Conservation (phyloP, 106 monocot genomes). For the Dioscorea dumetorum region DNA sequence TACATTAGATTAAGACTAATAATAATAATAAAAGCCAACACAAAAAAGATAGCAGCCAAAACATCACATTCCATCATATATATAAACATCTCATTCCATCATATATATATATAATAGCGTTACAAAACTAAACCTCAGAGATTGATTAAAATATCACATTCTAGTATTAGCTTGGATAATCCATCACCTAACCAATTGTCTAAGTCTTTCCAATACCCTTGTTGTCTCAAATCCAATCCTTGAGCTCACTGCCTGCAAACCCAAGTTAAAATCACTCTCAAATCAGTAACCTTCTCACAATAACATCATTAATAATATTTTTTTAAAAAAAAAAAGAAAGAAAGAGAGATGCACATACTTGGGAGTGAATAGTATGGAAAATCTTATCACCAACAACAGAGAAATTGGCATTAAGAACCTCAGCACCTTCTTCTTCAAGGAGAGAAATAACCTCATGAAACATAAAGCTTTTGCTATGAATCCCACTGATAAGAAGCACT, state of each 20-base stretch:
- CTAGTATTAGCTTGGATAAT: no score
- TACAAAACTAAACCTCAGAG: no score
- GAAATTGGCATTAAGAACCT: conserved; percentile 63
- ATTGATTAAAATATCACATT: no score
- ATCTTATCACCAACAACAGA: conserved; percentile 45
- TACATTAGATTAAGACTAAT: no score
- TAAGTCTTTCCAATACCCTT: conserved; percentile 49
- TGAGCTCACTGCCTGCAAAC: conserved; percentile 45
- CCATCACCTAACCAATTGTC: conserved; percentile 13
- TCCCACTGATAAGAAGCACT: conserved; percentile 41
- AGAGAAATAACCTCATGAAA: conserved; percentile 46
- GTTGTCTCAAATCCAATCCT: conserved; percentile 65
- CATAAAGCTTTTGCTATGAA: conserved; percentile 10
- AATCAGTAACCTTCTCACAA: not conserved
- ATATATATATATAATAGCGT: no score
- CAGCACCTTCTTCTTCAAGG: conserved; percentile 79
- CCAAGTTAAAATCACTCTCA: not conserved
- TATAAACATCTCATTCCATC: no score
- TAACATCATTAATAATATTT: not conserved
- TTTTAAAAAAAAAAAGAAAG: not conserved
- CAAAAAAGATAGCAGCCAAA: no score
- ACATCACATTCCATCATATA: no score
- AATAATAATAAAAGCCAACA: no score
- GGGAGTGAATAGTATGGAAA: conserved; percentile 68
- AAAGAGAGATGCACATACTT: conserved; percentile 19